phyloP scores from a whole-genome alignment of 495 filamentous ascomycete genomes.

The Trichoderma reesei region DNA sequence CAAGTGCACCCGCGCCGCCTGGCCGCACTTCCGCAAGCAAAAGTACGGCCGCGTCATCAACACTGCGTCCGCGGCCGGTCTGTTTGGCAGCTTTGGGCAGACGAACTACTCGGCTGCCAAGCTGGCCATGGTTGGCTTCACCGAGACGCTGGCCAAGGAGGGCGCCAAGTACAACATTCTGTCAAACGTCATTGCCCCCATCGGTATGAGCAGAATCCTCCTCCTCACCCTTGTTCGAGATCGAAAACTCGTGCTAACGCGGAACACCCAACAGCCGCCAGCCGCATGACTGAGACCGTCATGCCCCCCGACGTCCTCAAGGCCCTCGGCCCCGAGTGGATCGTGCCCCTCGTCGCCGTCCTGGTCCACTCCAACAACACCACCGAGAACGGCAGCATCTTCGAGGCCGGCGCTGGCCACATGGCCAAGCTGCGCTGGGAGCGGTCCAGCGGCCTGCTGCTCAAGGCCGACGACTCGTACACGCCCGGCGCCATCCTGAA shows the following conservation, averaged over 20 bases:
- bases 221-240: too few relatives aligned
- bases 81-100: slow-evolving; percentile 95
- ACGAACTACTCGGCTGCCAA: slow-evolving; percentile 97
- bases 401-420: slow-evolving; percentile 89
- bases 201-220: slow-evolving; percentile 24
- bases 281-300: slow-evolving; percentile 93
- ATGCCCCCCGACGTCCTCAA: slow-evolving; percentile 93
- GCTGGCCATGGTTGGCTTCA: slow-evolving; percentile 93
- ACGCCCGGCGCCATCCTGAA: slow-evolving; percentile 80
- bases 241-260: background rate
- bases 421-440: slow-evolving; percentile 94
- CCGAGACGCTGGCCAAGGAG: slow-evolving; percentile 96
- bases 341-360: slow-evolving; percentile 86
- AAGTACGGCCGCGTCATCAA: slow-evolving; percentile 96
- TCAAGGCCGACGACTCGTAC: slow-evolving; percentile 80
- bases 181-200: slow-evolving; percentile 90
- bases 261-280: slow-evolving; percentile 48
- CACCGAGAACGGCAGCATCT: slow-evolving; percentile 79
- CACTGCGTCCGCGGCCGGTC: slow-evolving; percentile 87
- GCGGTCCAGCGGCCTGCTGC: slow-evolving; percentile 78
- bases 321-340: slow-evolving; percentile 87
- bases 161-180: slow-evolving; percentile 97
- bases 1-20: slow-evolving; percentile 93
- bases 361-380: slow-evolving; percentile 81
- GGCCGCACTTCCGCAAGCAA: slow-evolving; percentile 97